Conservation (phyloP, 345 rosid genomes). For the Syzygium grande region DNA sequence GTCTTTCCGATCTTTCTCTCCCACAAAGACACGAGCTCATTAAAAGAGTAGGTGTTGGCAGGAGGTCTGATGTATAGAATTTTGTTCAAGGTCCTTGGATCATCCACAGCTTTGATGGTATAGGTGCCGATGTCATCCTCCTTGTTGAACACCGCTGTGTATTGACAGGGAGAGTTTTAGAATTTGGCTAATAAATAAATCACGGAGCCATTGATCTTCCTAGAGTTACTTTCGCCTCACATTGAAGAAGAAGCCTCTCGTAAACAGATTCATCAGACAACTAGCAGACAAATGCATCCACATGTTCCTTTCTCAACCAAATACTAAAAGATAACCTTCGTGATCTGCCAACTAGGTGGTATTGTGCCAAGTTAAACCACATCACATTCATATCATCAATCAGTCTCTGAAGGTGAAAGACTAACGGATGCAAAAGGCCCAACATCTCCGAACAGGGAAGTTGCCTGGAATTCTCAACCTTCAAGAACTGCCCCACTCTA, state of each 20-base stretch:
- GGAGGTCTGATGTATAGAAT: neutral
- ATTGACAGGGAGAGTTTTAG: neutral
- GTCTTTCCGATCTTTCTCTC: slow-evolving; percentile 9
- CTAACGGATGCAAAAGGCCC: too few relatives aligned
- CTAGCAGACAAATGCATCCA: too few relatives aligned
- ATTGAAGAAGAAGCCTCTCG: too few relatives aligned
- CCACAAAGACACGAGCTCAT: slow-evolving; percentile 4
- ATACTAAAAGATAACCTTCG: too few relatives aligned
- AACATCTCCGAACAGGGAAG: too few relatives aligned
- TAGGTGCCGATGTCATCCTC: slow-evolving; percentile 5
- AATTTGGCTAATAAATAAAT: neutral
- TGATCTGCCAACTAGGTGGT: too few relatives aligned
- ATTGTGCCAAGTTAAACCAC: too few relatives aligned
- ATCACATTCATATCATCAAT: too few relatives aligned
- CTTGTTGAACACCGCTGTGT: neutral
- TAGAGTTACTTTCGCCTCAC: neutral
- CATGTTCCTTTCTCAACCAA: too few relatives aligned
- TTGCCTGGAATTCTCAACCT: too few relatives aligned
- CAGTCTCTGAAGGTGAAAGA: too few relatives aligned
- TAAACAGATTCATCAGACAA: too few relatives aligned
- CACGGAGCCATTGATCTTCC: neutral
- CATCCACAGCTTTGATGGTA: slow-evolving; percentile 3
- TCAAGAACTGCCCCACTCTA: neutral
- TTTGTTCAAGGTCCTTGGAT: slow-evolving; percentile 2
- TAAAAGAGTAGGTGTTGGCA: neutral